Evolutionary conservation across 75 land plant species (phyloP).

Genomic region (Larix kaempferi): DNA sequence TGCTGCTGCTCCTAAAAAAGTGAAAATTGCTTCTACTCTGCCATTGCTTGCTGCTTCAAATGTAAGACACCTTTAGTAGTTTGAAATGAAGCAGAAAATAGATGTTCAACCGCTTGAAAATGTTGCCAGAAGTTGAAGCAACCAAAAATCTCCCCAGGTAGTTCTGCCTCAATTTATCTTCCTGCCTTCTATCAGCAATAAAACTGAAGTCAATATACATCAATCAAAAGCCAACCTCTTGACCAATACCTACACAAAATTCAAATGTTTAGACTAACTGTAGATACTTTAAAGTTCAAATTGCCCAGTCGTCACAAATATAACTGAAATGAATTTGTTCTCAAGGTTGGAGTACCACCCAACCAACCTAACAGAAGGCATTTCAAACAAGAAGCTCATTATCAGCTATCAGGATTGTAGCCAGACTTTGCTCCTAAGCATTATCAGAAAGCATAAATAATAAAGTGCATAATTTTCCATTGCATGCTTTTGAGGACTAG

Average conservation of each 20-base stretch:
- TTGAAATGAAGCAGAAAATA: background rate
- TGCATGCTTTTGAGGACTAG: too few relatives aligned
- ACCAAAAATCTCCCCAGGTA: background rate
- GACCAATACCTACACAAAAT: background rate
- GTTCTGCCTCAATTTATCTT: background rate
- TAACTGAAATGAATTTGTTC: background rate
- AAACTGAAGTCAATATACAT: slow-evolving; percentile 3
- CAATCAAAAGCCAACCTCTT: background rate
- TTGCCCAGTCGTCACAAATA: background rate
- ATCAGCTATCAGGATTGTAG: background rate
- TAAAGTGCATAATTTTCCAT: background rate
- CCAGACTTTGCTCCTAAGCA: background rate
- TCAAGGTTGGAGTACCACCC: background rate
- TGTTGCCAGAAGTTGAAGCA: background rate
- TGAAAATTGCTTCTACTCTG: background rate
- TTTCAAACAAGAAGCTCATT: background rate
- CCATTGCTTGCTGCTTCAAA: background rate
- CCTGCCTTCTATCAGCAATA: slow-evolving; percentile 4
- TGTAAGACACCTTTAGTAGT: background rate
- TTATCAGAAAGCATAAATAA: background rate
- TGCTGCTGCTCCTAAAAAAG: background rate
- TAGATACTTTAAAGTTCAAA: slow-evolving; percentile 1
- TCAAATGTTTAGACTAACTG: background rate
- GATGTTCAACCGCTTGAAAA: background rate
- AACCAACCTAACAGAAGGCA: background rate